phyloP scores from a whole-genome alignment of 2,329 filamentous ascomycete species.

The Pezicula radicicola region DNA sequence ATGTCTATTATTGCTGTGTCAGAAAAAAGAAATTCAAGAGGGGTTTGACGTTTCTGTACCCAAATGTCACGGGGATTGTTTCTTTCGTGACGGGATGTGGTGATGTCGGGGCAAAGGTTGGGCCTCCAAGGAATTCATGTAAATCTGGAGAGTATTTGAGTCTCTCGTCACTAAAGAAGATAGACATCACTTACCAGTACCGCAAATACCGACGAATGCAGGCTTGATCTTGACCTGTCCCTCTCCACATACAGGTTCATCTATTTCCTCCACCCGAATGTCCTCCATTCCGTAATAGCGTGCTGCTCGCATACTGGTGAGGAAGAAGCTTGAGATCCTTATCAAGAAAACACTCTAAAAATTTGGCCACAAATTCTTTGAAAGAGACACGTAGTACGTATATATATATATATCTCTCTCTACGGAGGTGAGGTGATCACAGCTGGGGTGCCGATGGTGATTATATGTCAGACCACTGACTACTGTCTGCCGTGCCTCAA shows the following conservation, averaged over 20 bases:
- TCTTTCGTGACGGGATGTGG: slow-evolving; percentile 58
- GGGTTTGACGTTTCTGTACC: no score
- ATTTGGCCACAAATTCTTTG: neutral
- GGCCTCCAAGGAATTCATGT: slow-evolving; percentile 49
- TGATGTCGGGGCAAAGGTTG: slow-evolving; percentile 42
- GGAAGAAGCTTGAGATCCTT: neutral
- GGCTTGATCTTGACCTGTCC: slow-evolving; percentile 49
- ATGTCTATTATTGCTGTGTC: slow-evolving; percentile 37
- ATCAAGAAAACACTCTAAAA: no score
- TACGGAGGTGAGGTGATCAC: no score
- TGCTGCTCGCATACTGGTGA: slow-evolving; percentile 44
- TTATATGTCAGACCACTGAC: no score
- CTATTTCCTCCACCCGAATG: slow-evolving; percentile 50
- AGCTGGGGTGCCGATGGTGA: no score
- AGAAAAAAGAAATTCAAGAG: no score
- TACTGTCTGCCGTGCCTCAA: no score
- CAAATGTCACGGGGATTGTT: slow-evolving; percentile 55
- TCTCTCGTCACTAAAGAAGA: neutral
- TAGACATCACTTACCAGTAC: slow-evolving; percentile 28
- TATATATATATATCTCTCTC: no score
- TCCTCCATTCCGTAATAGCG: slow-evolving; percentile 54
- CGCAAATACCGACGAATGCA: slow-evolving; percentile 51
- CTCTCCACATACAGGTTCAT: slow-evolving; percentile 40
- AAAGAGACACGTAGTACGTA: neutral
- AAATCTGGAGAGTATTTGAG: slow-evolving; percentile 32